Conservation (phyloP, 257 asterid genomes). For the Leptodermis oblonga region DNA sequence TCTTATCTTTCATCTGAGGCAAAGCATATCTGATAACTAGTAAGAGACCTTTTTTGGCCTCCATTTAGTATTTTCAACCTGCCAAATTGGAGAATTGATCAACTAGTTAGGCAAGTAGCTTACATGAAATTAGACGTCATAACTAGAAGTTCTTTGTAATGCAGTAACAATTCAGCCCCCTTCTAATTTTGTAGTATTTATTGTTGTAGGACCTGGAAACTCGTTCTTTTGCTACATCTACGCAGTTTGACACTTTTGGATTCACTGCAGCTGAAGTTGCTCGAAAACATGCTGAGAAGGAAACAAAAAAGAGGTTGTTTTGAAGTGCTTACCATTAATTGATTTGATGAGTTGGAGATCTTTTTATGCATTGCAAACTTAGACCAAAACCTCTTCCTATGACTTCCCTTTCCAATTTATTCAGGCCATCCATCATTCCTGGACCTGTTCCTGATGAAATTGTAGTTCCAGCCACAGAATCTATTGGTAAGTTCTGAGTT, state of each 20-base stretch:
- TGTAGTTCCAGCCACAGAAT: conserved; percentile 66
- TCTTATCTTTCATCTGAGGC: background rate
- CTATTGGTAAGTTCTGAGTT: conserved; percentile 63
- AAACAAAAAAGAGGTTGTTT: conserved; percentile 73
- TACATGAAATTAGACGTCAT: background rate
- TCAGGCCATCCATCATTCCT: conserved; percentile 86
- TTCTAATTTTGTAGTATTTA: conserved; percentile 10
- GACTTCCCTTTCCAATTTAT: conserved; percentile 15
- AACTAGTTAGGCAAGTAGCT: background rate
- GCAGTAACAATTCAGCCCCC: background rate
- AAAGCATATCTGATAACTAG: background rate
- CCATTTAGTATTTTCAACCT: background rate
- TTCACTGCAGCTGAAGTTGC: conserved; percentile 85
- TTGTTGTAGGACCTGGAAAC: conserved; percentile 75
- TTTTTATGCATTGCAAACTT: background rate
- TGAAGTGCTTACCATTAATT: conserved; percentile 2
- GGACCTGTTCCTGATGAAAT: conserved; percentile 97
- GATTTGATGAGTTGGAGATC: background rate
- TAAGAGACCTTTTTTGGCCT: background rate
- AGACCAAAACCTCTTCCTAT: conserved; percentile 3
- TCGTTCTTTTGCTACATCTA: conserved; percentile 62
- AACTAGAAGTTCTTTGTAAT: background rate
- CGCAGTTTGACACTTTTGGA: conserved; percentile 93
- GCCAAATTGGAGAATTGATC: background rate
- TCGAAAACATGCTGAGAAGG: conserved; percentile 84